phyloP scores from a whole-genome alignment of 2,329 filamentous ascomycete genomes.

The Lomentospora prolificans region DNA sequence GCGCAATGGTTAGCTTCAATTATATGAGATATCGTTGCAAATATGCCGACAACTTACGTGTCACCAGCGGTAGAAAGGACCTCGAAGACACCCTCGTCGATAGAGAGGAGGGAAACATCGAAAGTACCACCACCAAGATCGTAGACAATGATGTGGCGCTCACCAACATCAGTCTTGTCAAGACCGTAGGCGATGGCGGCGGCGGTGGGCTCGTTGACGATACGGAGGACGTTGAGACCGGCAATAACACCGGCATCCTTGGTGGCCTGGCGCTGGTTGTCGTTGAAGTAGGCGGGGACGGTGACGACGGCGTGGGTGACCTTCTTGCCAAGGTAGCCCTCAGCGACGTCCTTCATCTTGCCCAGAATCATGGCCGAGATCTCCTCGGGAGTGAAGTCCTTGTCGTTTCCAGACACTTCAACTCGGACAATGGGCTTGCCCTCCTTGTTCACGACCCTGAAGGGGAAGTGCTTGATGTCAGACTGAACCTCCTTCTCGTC shows the following conservation, averaged over 20 bases:
- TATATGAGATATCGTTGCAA: not conserved
- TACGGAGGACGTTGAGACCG: conserved; percentile 88
- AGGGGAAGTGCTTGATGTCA: conserved; percentile 98
- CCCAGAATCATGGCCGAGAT: conserved; percentile 71
- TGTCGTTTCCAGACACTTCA: conserved; percentile 52
- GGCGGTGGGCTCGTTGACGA: conserved; percentile 93
- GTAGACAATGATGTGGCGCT: conserved; percentile 86
- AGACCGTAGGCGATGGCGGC: conserved; percentile 92
- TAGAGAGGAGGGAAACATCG: conserved; percentile 86
- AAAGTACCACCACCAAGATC: conserved; percentile 92
- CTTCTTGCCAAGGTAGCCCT: conserved; percentile 71
- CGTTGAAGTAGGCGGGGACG: conserved; percentile 96
- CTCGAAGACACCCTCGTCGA: conserved; percentile 88
- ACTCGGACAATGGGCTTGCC: conserved; percentile 82
- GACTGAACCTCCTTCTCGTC: conserved; percentile 77
- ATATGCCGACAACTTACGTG: conserved; percentile 35
- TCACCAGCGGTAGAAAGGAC: conserved; percentile 92
- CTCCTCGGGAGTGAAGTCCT: conserved; percentile 72
- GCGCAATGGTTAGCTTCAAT: not conserved
- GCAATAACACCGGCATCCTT: conserved; percentile 91
- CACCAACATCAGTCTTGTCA: conserved; percentile 69
- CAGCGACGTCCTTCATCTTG: conserved; percentile 79
- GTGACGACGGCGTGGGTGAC: conserved; percentile 85
- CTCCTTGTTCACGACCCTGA: conserved; percentile 82
- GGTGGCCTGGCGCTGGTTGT: conserved; percentile 92